Evolutionary conservation across 345 rosid species (phyloP).

Genomic region (Pistacia integerrima): DNA sequence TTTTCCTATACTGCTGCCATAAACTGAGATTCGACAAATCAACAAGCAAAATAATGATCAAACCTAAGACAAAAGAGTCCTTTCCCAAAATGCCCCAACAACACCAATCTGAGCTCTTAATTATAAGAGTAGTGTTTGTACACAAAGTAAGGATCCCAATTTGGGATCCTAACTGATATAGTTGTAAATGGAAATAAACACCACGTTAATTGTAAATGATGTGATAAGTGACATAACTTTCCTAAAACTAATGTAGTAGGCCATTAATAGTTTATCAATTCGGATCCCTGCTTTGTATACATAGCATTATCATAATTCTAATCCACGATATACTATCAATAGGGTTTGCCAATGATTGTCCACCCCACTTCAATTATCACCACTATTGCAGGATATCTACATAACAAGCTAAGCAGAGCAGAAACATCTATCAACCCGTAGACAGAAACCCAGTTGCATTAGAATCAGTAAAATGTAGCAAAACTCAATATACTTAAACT

Average conservation of each 20-base stretch:
- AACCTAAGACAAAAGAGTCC: slow-evolving; percentile 5
- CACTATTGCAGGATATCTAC: not conserved
- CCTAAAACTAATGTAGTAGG: no score
- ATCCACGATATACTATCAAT: not conserved
- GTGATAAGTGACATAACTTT: no score
- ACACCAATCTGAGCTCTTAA: not conserved
- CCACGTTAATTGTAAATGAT: no score
- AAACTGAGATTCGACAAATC: not conserved
- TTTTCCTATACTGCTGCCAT: not conserved
- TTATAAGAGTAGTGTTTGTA: no score
- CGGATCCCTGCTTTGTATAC: no score
- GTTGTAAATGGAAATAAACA: no score
- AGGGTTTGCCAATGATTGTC: not conserved
- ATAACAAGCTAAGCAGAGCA: no score
- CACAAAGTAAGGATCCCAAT: no score
- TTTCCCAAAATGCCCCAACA: not conserved
- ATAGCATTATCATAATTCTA: not conserved
- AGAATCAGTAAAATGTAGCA: not conserved
- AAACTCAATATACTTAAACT: not conserved
- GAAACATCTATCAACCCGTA: not conserved
- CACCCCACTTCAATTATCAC: not conserved
- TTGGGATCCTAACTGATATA: no score
- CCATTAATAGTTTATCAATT: no score
- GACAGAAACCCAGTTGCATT: not conserved
- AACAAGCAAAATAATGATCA: not conserved